These are phyloP conservation scores for Coemansia furcata DNA, from an alignment of 192 early-diverging fungal genomes.

Conservation along the genomic window DNA sequence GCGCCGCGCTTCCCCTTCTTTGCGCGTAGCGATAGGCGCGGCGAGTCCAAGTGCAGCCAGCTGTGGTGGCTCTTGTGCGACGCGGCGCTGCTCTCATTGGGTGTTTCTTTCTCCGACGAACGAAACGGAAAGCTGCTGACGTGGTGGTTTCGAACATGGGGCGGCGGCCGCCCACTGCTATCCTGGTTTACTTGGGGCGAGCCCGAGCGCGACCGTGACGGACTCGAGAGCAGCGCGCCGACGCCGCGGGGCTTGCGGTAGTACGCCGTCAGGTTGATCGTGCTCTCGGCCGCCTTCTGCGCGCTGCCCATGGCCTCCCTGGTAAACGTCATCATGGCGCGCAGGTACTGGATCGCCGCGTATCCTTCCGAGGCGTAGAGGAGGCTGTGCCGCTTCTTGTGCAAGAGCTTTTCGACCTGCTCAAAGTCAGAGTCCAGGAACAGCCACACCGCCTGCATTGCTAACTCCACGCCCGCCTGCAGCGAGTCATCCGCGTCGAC, in stretches of 20 bases:
- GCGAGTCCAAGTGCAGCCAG: slow-evolving; percentile 34
- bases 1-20: slow-evolving; percentile 14
- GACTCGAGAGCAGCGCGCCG: slow-evolving; percentile 26
- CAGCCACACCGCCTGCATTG: slow-evolving; percentile 62
- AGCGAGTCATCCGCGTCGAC: slow-evolving; percentile 33
- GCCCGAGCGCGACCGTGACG: slow-evolving; percentile 31
- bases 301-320: slow-evolving; percentile 64
- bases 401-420: slow-evolving; percentile 62
- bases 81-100: slow-evolving; percentile 26
- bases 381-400: slow-evolving; percentile 47
- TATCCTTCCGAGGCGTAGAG: slow-evolving; percentile 76
- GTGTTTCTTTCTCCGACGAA: slow-evolving; percentile 50
- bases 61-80: slow-evolving; percentile 6
- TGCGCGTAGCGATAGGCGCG: slow-evolving; percentile 26
- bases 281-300: slow-evolving; percentile 59
- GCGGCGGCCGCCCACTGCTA: slow-evolving; percentile 36
- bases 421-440: slow-evolving; percentile 78
- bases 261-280: slow-evolving; percentile 60
- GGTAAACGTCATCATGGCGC: slow-evolving; percentile 78
- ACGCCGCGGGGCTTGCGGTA: slow-evolving; percentile 61
- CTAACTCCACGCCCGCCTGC: slow-evolving; percentile 58
- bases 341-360: slow-evolving; percentile 66
- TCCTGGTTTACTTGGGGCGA: slow-evolving; percentile 40
- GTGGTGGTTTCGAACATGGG: slow-evolving; percentile 53
- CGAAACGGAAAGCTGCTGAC: slow-evolving; percentile 40